These are phyloP conservation scores for Dryas alaskensis DNA, from an alignment of 306 rosid genomes.

Conservation along the genomic window DNA sequence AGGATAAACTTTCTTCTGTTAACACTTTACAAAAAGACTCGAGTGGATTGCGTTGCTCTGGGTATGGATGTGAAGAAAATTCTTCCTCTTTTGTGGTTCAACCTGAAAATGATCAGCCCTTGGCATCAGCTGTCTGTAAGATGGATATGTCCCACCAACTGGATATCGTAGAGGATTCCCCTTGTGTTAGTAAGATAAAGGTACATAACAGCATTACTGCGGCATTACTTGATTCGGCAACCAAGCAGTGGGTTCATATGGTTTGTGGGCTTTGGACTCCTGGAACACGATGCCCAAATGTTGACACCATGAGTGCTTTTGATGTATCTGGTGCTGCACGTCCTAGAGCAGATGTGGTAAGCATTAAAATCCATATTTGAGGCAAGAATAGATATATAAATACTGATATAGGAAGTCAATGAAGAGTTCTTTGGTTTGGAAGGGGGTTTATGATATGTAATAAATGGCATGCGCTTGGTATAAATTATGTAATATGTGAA, in stretches of 20 bases:
- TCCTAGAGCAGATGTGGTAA: conserved; percentile 47
- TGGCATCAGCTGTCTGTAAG: conserved; percentile 22
- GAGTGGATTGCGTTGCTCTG: conserved; percentile 25
- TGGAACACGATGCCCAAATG: conserved; percentile 66
- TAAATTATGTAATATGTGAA: too few relatives aligned
- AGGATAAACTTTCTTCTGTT: conserved; percentile 25
- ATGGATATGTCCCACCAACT: conserved; percentile 23
- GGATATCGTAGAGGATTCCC: conserved; percentile 7
- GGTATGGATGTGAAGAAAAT: conserved; percentile 23
- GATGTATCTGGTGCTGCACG: conserved; percentile 58
- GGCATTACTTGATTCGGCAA: conserved; percentile 48
- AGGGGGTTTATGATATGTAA: conserved; percentile 1
- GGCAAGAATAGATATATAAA: background rate
- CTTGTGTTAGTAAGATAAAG: conserved; percentile 21
- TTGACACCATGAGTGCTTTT: conserved; percentile 72
- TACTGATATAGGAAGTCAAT: background rate
- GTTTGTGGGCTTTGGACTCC: conserved; percentile 89
- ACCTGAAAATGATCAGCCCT: conserved; percentile 15
- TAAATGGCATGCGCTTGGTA: background rate
- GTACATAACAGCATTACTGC: conserved; percentile 50
- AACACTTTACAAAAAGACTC: conserved; percentile 27
- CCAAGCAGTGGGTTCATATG: conserved; percentile 76
- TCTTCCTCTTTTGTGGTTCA: conserved; percentile 15
- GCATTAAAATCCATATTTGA: conserved; percentile 14
- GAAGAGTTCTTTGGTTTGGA: background rate